Evolutionary conservation across 1,284 basidiomycete species (phyloP).

Genomic region (Cerrena zonata): DNA sequence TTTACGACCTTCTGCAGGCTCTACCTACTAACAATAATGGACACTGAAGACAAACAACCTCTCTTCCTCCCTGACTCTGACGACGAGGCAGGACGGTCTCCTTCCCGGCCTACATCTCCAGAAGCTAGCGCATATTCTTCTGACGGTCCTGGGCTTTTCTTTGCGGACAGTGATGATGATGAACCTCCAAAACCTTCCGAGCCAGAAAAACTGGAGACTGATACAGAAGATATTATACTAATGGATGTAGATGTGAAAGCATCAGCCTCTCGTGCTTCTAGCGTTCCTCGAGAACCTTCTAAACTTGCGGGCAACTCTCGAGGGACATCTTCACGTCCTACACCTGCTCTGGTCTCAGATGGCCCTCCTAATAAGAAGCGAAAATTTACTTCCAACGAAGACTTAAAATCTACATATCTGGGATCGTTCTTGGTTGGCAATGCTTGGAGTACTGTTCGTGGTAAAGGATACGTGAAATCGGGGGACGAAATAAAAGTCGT

Average conservation of each 20-base stretch:
- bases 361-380: slow-evolving; percentile 42
- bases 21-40: slow-evolving; percentile 5
- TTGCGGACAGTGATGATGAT: slow-evolving; percentile 57
- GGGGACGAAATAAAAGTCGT: slow-evolving; percentile 59
- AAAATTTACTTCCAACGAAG: slow-evolving; percentile 26
- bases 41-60: slow-evolving; percentile 9
- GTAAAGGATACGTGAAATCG: slow-evolving; percentile 58
- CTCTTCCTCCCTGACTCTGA: slow-evolving; percentile 37
- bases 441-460: slow-evolving; percentile 75
- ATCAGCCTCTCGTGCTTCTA: slow-evolving; percentile 31
- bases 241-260: slow-evolving; percentile 17
- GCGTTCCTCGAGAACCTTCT: slow-evolving; percentile 36
- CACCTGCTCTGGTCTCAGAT: slow-evolving; percentile 5
- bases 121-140: slow-evolving; percentile 10
- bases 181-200: slow-evolving; percentile 10
- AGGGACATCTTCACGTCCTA: slow-evolving; percentile 25
- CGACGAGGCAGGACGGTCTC: slow-evolving; percentile 22
- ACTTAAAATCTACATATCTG: slow-evolving; percentile 39
- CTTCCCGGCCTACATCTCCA: slow-evolving; percentile 8
- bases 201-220: slow-evolving; percentile 7
- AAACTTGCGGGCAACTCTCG: slow-evolving; percentile 13
- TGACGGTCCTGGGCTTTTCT: slow-evolving; percentile 38
- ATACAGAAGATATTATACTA: slow-evolving; percentile 21
- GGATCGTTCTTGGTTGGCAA: slow-evolving; percentile 70
- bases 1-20: slow-evolving; percentile 4